Base-by-base conservation (phyloP, 805 yeast genomes). In the Limtongia smithiae region DNA sequence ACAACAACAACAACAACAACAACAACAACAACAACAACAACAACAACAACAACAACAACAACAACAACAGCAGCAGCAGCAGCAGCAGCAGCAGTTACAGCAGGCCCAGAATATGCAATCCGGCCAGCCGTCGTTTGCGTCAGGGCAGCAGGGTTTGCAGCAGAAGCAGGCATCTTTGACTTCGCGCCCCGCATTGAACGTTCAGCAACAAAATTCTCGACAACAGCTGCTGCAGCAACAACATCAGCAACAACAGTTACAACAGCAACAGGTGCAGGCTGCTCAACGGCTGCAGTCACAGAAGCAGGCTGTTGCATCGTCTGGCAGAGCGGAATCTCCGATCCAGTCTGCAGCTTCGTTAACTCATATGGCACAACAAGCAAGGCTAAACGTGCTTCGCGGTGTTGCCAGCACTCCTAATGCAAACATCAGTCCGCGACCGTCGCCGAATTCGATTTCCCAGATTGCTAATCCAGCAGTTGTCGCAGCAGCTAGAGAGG, bases 151-250 rank as follows among this genome's bases (percentile, higher is more conserved):
- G 33, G 42, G 48, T 25, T n/a, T 37, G 28, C 44, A 37, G 15
- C 40, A 34, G n/a, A 46, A 39, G 14, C 38, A 28, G 33, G 32
- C 25, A 18, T 18, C 39, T 17, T 31, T 37, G 25, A 28, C 45
- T n/a, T 41, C 32, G 24, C 43, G 34, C 28, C 54, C 36, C 20
- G 39, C 35, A 34, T 32, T 46, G 37, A 53, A 49, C 8, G 44
- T 44, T 15, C 55, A 51, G 33, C 55, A 51, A 38, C 52, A 46
- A 27, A 37, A 53, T 11, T 44, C 48, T 5, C 41, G 43, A 22
- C 55, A 51, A 11, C 58, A 55, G 31, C 60, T 55, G 41, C 40
- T 39, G 5, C 44, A 31, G 20, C 45, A 25, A 22, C 61, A 58
- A 38, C 47, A 35, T 11, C 45, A 48, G 33, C 42, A 14, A n/a